Conservation (phyloP, 352 stramenopile species). For the Globisporangium perplexum region DNA sequence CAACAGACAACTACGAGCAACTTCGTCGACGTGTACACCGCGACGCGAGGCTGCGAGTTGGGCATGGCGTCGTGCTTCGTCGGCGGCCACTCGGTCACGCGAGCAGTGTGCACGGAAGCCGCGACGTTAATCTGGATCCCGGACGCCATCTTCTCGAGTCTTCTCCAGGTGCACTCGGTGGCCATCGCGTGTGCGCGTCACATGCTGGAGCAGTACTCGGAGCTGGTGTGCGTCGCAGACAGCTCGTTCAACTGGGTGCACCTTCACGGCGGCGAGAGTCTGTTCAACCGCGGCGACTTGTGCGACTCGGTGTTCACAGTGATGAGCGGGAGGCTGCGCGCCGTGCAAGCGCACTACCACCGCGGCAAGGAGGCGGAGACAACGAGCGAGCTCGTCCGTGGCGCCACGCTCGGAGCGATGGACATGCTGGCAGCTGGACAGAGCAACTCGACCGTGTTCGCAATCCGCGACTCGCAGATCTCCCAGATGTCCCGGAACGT, state of each 20-base stretch:
- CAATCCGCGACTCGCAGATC: slow-evolving; percentile 82
- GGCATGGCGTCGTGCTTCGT: slow-evolving; percentile 65
- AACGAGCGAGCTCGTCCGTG: slow-evolving; percentile 73
- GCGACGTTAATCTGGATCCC: slow-evolving; percentile 50
- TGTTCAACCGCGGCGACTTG: slow-evolving; percentile 72
- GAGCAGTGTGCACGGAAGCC: slow-evolving; percentile 43
- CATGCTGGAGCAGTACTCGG: slow-evolving; percentile 67
- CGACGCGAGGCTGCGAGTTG: slow-evolving; percentile 54
- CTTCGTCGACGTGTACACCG: slow-evolving; percentile 45
- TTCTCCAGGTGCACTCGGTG: slow-evolving; percentile 50
- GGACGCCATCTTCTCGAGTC: slow-evolving; percentile 43
- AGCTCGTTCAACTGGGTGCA: slow-evolving; percentile 83
- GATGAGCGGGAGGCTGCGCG: slow-evolving; percentile 71
- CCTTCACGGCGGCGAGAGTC: slow-evolving; percentile 70
- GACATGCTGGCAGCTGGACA: slow-evolving; percentile 73
- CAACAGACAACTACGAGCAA: slow-evolving; percentile 23
- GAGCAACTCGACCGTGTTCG: slow-evolving; percentile 81
- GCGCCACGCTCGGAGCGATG: slow-evolving; percentile 70
- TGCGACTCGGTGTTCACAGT: slow-evolving; percentile 81
- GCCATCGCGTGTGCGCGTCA: slow-evolving; percentile 47
- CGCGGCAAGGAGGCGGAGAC: slow-evolving; percentile 65
- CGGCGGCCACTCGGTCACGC: slow-evolving; percentile 33
- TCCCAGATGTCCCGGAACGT: slow-evolving; percentile 84
- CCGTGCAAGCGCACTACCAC: slow-evolving; percentile 59
- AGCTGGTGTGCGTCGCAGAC: slow-evolving; percentile 63